These are phyloP conservation scores for Lasiosphaeriaceae sp. DNA, from an alignment of 495 filamentous ascomycete genomes.

Conservation along the genomic window DNA sequence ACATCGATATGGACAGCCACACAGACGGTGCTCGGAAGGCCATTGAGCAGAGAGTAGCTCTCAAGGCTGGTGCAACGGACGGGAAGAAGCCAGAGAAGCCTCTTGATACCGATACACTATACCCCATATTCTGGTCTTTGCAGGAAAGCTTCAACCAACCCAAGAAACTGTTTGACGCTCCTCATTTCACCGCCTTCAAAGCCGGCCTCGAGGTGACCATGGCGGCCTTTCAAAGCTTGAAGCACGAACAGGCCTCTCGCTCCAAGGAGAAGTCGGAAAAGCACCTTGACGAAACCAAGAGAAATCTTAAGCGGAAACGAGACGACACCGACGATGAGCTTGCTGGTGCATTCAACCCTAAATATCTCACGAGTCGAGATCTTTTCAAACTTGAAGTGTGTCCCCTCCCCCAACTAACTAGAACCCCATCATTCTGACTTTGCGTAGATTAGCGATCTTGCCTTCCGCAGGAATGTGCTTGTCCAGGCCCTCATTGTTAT, in stretches of 20 bases:
- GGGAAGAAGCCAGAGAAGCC: conserved; percentile 33
- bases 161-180: conserved; percentile 67
- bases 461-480: conserved; percentile 87
- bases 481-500: conserved; percentile 92
- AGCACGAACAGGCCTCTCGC: conserved; percentile 55
- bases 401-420: neutral
- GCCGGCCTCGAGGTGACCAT: conserved; percentile 72
- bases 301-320: conserved; percentile 70
- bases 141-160: conserved; percentile 91
- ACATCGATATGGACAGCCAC: conserved; percentile 28
- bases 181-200: conserved; percentile 74
- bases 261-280: conserved; percentile 38
- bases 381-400: conserved; percentile 89
- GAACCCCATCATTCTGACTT: conserved; percentile 12
- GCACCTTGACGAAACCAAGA: conserved; percentile 55
- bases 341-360: conserved; percentile 83
- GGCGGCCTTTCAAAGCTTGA: conserved; percentile 70
- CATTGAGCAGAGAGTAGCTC: conserved; percentile 34
- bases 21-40: conserved; percentile 22
- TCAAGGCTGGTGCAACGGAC: conserved; percentile 53
- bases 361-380: conserved; percentile 92
- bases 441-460: conserved; percentile 77
- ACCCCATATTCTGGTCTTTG: conserved; percentile 90
- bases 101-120: conserved; percentile 68
- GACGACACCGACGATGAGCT: conserved; percentile 57